These are phyloP conservation scores for Puccinia triticina DNA, from an alignment of 1,284 basidiomycete species.

Conservation along the genomic window DNA sequence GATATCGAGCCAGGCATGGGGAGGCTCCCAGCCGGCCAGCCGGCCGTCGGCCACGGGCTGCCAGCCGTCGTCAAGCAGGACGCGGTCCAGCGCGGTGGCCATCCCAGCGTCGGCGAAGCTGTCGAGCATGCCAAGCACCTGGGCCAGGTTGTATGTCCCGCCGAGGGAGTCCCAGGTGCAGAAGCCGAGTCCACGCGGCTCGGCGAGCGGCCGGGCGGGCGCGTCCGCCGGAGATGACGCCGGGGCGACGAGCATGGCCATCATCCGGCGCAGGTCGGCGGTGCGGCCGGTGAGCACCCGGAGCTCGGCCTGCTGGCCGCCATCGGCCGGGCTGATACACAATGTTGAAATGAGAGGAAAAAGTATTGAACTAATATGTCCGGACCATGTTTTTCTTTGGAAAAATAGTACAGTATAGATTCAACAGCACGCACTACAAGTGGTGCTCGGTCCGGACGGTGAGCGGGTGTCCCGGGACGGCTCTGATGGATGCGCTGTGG, in stretches of 20 bases:
- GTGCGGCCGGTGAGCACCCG: background rate
- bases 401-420: no score
- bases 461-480: background rate
- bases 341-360: no score
- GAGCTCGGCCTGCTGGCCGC: background rate
- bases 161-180: constrained; percentile 36
- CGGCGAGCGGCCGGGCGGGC: background rate
- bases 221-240: background rate
- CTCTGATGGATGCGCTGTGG: constrained; percentile 10
- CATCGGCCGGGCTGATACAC: no score
- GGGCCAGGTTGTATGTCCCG: constrained; percentile 2
- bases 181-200: background rate
- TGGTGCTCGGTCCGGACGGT: no score
- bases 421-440: no score
- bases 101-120: background rate
- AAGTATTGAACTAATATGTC: no score
- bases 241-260: background rate
- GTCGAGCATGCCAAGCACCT: constrained; percentile 17
- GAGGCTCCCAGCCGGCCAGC: constrained; percentile 19
- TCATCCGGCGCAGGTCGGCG: background rate
- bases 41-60: background rate
- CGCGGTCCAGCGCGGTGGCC: background rate
- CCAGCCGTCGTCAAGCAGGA: constrained; percentile 39
- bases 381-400: no score
- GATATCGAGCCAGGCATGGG: constrained; percentile 12